Evolutionary conservation across 176 grass and related monocot genomes (phyloP), one percentile per base, ranked within the genome.

Genomic region (Raddia guianensis): DNA sequence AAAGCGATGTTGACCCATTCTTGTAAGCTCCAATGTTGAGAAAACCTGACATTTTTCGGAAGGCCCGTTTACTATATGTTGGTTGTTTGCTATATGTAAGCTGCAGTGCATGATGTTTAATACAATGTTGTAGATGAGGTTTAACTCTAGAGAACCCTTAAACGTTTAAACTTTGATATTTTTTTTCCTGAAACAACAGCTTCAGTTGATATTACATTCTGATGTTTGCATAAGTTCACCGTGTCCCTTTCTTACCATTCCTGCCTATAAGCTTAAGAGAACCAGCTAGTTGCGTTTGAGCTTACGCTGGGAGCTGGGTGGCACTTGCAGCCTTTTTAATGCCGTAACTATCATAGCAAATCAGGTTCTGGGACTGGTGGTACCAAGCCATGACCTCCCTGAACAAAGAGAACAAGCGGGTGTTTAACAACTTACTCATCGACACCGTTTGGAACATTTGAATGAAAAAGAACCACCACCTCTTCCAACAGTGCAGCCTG

Each of bases 261-360:
- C 9, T 47, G 15, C 9, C 40, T 35, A 18, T 19, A 45, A 75
- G 37, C 44, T 66, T 67, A 13, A 21, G 20, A 34, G 27, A 73
- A 42, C 16, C 51, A 35, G 42, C 15, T 3, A 66, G 43, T 43
- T 74, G 9, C 9, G 7, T 74, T 51, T 35, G 48, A 13, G 12
- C 49, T 37, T 50, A 33, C 61, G 5, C 12, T 74, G 16, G 16
- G 35, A 74, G 76, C 12, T 78, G 15, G 32, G 10, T 66, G 61
- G 61, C 61, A 78, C 16, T 71, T 72, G 10, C 20, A 72, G 49
- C 63, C 77, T 55, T 12, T 78, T 12, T 35, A 50, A 79, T 67
- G 12, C 13, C 8, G 9, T 19, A 19, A 68, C 50, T 40, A 2
- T 40, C 37, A 40, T 40, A 40, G 37, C 37, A 40, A 40, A 40